Base-by-base conservation (phyloP, 768 basidiomycete genomes). In the Hericium coralloides region DNA sequence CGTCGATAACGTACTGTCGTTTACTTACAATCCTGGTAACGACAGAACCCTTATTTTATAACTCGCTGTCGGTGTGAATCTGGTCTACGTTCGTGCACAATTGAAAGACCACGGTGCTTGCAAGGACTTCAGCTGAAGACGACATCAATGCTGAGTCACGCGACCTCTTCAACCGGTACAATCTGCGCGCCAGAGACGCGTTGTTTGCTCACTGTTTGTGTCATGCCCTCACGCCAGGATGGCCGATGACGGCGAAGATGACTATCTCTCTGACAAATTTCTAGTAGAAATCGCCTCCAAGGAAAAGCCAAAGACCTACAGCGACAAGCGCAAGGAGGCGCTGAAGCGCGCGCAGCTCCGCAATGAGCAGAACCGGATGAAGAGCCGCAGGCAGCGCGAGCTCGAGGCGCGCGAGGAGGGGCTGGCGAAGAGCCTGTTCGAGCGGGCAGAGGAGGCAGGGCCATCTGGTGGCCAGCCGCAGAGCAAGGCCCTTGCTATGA, bases 211-310 rank as follows among this genome's bases (percentile, higher is more conserved):
- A 17, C 22, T 43, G 53, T 45, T 41, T 41, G 37, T 53, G 36
- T 53, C 18, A 38, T 26, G 49, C 18, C 20, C 20, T 3, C 23
- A 18, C 12, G 31, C 52, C 12, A 38, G 37, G 20, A 50, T 38
- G 25, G 89, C 88, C 87, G 82, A 84, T 53, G 81, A 81, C 60
- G 82, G 80, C 58, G 90, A 92, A 64, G 89, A 89, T 63, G 88
- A 93, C 73, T 94, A 93, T 66, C 79, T 94, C 52, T 92, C 90
- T 36, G 89, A 92, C 75, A 92, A 90, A 66, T 93, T 92, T 70
- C 77, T 93, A 4, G 62, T 75, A 49, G 74, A 76, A 0, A 52
- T 73, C n/a, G 57, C 66, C 18, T 55, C 68, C 36, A 60, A 69
- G 12, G 63, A 76, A 6, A 65, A 72, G 52, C 73, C 82, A 9